Percentiles rank a stretch among this genome's conserved stretches.
phyloP scores from a whole-genome alignment of 192 early-diverging fungal species.

The Funneliformis geosporum region DNA sequence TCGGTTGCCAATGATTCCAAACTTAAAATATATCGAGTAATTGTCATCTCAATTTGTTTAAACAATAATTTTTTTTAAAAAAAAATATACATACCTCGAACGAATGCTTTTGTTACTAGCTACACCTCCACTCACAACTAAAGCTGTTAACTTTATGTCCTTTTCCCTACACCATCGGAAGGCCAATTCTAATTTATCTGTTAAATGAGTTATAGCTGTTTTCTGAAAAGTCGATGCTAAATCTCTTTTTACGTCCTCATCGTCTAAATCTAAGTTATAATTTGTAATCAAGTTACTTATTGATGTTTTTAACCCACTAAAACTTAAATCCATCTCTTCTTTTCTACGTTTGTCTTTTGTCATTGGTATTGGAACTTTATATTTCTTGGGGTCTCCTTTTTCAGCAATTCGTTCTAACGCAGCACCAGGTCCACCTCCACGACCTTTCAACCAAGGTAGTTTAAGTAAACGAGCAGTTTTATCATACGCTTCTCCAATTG shows the following conservation, averaged over 20 bases:
- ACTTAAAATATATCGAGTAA: conserved; percentile 9
- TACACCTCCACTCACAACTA: conserved; percentile 78
- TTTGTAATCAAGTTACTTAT: conserved; percentile 54
- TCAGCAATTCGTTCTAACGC: conserved; percentile 66
- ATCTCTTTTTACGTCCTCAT: conserved; percentile 44
- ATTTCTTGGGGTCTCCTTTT: conserved; percentile 47
- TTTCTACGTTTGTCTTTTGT: conserved; percentile 51
- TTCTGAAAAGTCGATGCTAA: conserved; percentile 75
- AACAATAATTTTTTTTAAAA: background rate
- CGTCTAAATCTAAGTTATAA: conserved; percentile 44
- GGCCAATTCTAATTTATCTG: conserved; percentile 63
- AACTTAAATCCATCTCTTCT: conserved; percentile 63
- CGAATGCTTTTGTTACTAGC: conserved; percentile 72
- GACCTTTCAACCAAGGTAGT: conserved; percentile 63
- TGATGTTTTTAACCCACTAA: conserved; percentile 75
- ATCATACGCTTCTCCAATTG: conserved; percentile 79
- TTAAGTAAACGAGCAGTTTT: conserved; percentile 69
- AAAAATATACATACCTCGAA: conserved; percentile 4
- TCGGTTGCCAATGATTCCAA: conserved; percentile 44
- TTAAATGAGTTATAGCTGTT: conserved; percentile 59
- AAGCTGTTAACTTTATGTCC: conserved; percentile 41
- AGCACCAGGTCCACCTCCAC: conserved; percentile 68
- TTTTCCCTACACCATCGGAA: conserved; percentile 44
- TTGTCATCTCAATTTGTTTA: background rate
- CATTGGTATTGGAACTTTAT: conserved; percentile 65